A percentile compares a stretch with the other conserved stretches of the same genome.
Conservation (phyloP, 2,329 filamentous ascomycete genomes). For the Aureobasidium sp. region DNA sequence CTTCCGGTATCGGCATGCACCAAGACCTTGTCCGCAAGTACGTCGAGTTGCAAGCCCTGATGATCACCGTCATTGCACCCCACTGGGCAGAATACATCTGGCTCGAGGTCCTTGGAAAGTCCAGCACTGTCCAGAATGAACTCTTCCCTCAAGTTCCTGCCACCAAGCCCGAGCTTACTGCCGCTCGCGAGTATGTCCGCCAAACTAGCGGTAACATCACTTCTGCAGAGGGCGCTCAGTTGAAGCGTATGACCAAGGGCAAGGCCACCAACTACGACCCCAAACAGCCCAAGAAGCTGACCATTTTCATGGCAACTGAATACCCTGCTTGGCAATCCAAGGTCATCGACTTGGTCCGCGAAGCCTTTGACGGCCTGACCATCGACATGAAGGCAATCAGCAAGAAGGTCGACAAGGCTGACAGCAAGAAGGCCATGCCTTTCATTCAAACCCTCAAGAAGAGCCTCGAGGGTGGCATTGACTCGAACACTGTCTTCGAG, state of each 20-base stretch:
- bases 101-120: constrained; percentile 77
- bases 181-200: constrained; percentile 75
- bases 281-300: constrained; percentile 84
- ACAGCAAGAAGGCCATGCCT: constrained; percentile 98
- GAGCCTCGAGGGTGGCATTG: constrained; percentile 55
- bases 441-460: constrained; percentile 86
- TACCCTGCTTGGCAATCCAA: constrained; percentile 90
- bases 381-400: constrained; percentile 76
- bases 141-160: constrained; percentile 62
- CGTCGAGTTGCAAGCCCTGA: constrained; percentile 75
- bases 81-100: constrained; percentile 95
- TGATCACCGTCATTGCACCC: constrained; percentile 76
- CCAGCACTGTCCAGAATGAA: constrained; percentile 68
- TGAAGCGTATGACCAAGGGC: constrained; percentile 89
- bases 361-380: constrained; percentile 55
- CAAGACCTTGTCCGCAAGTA: constrained; percentile 69
- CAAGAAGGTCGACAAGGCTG: constrained; percentile 70
- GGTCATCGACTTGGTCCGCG: constrained; percentile 71
- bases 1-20: constrained; percentile 79
- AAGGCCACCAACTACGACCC: constrained; percentile 80
- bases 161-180: constrained; percentile 58
- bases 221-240: constrained; percentile 70
- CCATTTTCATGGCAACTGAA: constrained; percentile 68
- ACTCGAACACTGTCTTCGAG: constrained; percentile 63
- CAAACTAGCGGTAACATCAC: constrained; percentile 68